Evolutionary conservation across 163 green algal genomes (phyloP), one percentile per base, ranked within the genome.

Genomic region (Chlamydomonas reinhardtii): DNA sequence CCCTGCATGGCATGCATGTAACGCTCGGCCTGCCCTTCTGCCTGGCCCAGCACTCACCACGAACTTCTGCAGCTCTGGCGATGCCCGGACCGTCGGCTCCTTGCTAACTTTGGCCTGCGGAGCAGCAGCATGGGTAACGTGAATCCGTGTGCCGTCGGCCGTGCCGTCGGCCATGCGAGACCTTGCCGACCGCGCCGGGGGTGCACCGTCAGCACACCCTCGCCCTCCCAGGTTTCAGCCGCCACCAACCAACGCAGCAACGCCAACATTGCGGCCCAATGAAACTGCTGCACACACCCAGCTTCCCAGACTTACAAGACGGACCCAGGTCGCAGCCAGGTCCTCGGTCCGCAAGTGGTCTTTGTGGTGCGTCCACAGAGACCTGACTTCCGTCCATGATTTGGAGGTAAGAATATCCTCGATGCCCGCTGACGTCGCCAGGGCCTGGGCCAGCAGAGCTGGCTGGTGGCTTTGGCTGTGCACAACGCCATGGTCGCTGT

Each of bases 51-150:
- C 2, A 34, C 80, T 73, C 61, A 86, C 80, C 80, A 86, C 70
- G 22, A 86, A 86, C 56, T 86, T 86, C 35, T 86, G 80, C 34
- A 86, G 32, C 27, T 86, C 80, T 9, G 80, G 80, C 4, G 70
- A 65, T 29, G 64, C 4, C 19, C 80, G 80, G 6, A 73, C 16
- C 0, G 34, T 15, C 14, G 80, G 80, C 16, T 78, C 70, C 56
- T 79, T 86, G 56, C 69, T 66, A 6, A 86, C 37, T 61, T 86
- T 86, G 11, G 80, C 80, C 80, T 86, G 70, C 24, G 54, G 24
- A 20, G 43, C 48, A 56, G 48, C 14, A 48, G 39, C 39, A 48
- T 14, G 39, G 8, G 39, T 8, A 48, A 14, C 39, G 5, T 5
- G 39, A 8, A 8, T 48, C 39, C 5, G 39, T 8, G 39, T 48